Evolutionary conservation across 805 yeast genomes (phyloP).

Genomic region (Yamadazyma takamatsuzukensis): DNA sequence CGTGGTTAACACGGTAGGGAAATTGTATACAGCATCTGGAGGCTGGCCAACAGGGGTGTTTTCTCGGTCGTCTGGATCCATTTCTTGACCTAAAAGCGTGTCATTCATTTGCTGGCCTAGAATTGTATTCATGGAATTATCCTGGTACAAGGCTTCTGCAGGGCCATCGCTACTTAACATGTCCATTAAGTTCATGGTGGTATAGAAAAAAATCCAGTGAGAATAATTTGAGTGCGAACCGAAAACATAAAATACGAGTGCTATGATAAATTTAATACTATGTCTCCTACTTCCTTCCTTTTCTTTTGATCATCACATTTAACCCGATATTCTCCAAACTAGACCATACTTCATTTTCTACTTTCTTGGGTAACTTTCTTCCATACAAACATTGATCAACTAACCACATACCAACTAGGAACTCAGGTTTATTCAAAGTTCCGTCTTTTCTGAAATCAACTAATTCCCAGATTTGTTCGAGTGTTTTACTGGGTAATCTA

Average conservation of each 20-base stretch:
- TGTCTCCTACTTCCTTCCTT: slow-evolving; percentile 16
- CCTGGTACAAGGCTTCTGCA: slow-evolving; percentile 14
- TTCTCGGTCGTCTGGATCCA: not conserved
- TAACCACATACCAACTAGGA: slow-evolving; percentile 96
- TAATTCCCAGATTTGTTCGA: slow-evolving; percentile 62
- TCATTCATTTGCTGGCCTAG: slow-evolving; percentile 7
- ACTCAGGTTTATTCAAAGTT: slow-evolving; percentile 72
- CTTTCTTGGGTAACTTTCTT: slow-evolving; percentile 71
- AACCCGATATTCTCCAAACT: slow-evolving; percentile 57
- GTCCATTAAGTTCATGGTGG: slow-evolving; percentile 36
- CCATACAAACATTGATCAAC: slow-evolving; percentile 96
- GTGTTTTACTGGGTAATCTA: slow-evolving; percentile 57
- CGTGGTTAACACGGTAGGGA: slow-evolving; percentile 32
- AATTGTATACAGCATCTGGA: slow-evolving; percentile 23
- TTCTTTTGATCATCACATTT: slow-evolving; percentile 35
- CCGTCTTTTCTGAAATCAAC: slow-evolving; percentile 71
- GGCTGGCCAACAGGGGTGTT: slow-evolving; percentile 12
- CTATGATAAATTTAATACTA: not conserved
- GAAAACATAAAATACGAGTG: too few relatives aligned
- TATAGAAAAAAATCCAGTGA: too few relatives aligned
- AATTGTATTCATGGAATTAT: slow-evolving; percentile 6
- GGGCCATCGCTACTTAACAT: slow-evolving; percentile 33
- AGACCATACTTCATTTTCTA: slow-evolving; percentile 74
- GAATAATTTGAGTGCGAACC: too few relatives aligned
- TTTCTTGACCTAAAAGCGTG: not conserved